Base-by-base conservation (phyloP, 2,329 filamentous ascomycete genomes). In the Penicillium occitanis region DNA sequence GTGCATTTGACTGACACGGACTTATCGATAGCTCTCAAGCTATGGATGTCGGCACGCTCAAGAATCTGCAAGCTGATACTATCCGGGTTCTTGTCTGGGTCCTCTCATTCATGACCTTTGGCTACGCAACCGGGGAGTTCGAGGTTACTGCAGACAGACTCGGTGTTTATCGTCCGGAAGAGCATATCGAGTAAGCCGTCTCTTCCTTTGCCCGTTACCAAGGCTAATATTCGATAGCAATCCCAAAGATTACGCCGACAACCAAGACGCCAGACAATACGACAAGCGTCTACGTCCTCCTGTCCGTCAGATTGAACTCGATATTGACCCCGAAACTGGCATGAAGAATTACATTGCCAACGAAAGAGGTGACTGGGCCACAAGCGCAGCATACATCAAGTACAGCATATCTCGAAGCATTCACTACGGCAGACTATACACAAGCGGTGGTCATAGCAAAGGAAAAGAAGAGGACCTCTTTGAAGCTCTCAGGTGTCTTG, bases 271-370 rank as follows among this genome's bases (percentile, higher is more conserved):
- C 5, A 87, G 92, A 68, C 87, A 90, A 72, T 79, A 70, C 73
- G 95, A 98, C 75, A 80, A 85, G 44, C 89, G 95, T 30, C 87
- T 98, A 7, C 90, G 95, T 61, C 91, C 89, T 0, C 93, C 93
- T 0, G 88, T 98, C 8, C 82, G 87, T 67, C 85, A 86, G 4
- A 78, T 86, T 48, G 91, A 95, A 74, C 86, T 91, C 22, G 88
- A 91, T 67, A 86, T 95, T 65, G 91, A 95, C 73, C 80, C 81
- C 40, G 81, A 85, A 5, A 95, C 91, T 0, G 93, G 93, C n/a
- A 97, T 99, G 94, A 99, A 98, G 80, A 98, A 98, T 77, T 99
- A 99, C 78, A 98, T 99, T 71, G 89, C 94, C 67, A 98, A 97
- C 73, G 94, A 98, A 76, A 83, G 81, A 14, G 92, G 93, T 4